Conservation (phyloP, 1,139 yeast genomes). For the Blastobotrys apis region DNA sequence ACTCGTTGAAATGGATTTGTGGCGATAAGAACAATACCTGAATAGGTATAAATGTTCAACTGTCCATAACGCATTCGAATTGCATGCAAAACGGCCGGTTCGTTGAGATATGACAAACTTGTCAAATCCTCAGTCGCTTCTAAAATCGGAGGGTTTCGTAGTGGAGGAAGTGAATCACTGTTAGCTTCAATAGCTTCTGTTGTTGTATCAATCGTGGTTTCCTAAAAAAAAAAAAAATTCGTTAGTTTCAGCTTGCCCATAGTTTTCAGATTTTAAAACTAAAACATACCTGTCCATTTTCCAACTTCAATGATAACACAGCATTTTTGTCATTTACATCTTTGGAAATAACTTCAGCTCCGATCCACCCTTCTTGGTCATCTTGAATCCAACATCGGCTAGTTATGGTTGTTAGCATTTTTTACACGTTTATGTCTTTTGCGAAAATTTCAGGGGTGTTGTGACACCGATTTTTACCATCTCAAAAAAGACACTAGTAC, state of each 20-base stretch:
- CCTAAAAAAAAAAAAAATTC: too few relatives aligned
- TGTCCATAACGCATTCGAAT: slow-evolving; percentile 85
- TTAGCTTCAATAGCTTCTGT: slow-evolving; percentile 46
- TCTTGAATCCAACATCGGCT: slow-evolving; percentile 94
- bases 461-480: too few relatives aligned
- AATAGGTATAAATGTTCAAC: slow-evolving; percentile 87
- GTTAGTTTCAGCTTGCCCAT: neutral
- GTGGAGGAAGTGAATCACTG: slow-evolving; percentile 50
- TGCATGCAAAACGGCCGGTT: slow-evolving; percentile 91
- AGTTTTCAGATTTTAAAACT: neutral
- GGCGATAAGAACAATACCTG: slow-evolving; percentile 95
- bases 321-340: slow-evolving; percentile 51
- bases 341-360: slow-evolving; percentile 66
- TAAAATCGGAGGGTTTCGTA: slow-evolving; percentile 88
- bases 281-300: slow-evolving; percentile 45
- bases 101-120: slow-evolving; percentile 84
- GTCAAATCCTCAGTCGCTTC: slow-evolving; percentile 96
- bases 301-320: slow-evolving; percentile 57
- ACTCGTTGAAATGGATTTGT: slow-evolving; percentile 92
- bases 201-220: slow-evolving; percentile 28
- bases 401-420: neutral
- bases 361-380: slow-evolving; percentile 84
- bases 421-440: neutral
- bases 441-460: neutral
- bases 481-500: too few relatives aligned